phyloP scores from a whole-genome alignment of 176 grass and related monocot species.

The Dendrocalamus sinicus region DNA sequence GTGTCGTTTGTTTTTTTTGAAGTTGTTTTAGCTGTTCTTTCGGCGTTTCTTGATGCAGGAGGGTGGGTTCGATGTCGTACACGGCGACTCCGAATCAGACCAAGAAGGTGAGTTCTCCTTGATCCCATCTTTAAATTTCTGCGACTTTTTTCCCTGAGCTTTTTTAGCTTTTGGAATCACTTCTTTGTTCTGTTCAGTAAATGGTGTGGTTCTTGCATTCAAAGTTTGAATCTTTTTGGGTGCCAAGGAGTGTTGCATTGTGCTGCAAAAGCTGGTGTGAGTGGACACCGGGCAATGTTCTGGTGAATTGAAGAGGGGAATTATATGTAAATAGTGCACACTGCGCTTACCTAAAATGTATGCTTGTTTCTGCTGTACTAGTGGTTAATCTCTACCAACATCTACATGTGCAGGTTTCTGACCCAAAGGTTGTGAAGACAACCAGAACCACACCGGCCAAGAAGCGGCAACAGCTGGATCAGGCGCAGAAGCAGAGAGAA shows the following conservation, averaged over 20 bases:
- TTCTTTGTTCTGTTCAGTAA: conserved; percentile 30
- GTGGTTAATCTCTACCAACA: conserved; percentile 50
- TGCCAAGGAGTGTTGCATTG: neutral
- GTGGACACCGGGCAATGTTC: neutral
- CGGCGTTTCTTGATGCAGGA: conserved; percentile 40
- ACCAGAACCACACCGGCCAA: conserved; percentile 44
- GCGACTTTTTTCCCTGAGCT: conserved; percentile 3
- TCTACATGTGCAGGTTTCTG: conserved; percentile 51
- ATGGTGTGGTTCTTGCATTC: conserved; percentile 29
- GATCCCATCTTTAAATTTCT: conserved; percentile 4
- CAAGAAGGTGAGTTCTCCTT: conserved; percentile 47
- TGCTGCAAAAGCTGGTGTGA: neutral
- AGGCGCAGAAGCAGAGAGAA: conserved; percentile 69
- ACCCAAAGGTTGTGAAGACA: conserved; percentile 50
- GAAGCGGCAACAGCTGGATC: conserved; percentile 54
- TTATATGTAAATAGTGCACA: conserved; percentile 23
- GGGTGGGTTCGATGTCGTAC: conserved; percentile 47
- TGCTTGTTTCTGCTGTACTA: conserved; percentile 5
- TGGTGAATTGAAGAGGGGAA: conserved; percentile 36
- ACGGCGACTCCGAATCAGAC: conserved; percentile 41
- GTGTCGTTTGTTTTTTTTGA: conserved; percentile 31
- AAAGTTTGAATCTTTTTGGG: conserved; percentile 24
- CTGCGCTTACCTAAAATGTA: conserved; percentile 19
- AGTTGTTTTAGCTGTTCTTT: neutral
- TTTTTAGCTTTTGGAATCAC: conserved; percentile 35